Base-by-base conservation (phyloP, 2,329 filamentous ascomycete species). In the Lithohypha guttulata region DNA sequence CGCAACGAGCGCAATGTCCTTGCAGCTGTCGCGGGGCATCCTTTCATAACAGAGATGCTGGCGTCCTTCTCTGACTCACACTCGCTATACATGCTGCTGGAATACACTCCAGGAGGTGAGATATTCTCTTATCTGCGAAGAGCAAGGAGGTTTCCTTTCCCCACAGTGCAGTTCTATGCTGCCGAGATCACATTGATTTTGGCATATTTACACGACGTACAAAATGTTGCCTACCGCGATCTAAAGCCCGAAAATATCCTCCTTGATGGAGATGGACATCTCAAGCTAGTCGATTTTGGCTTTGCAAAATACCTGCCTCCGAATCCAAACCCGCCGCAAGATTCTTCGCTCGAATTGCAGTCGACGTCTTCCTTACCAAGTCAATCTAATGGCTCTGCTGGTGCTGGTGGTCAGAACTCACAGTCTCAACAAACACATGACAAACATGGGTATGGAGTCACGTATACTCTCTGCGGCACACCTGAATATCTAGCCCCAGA, bases 181-280 rank as follows among this genome's bases (percentile, higher is more conserved):
- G 76, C 75, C 18, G 76, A 80, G 53, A 79, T 80, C 39, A 71
- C 75, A 10, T 61, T 80, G 42, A 77, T 78, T 44, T 60, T 80
- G 36, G 75, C 78, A 47, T 79, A 73, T 52, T 60, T 79, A 37
- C 76, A 80, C 54, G 73, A 79, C 51, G 60, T 68, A 19, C 67
- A 78, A 50, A 74, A 51, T 73, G 70, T 80, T 25, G 76, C 75
- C 40, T 79, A 79, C 53, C 69, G 76, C 15, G 76, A 80, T 52
- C 58, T 79, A 45, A 79, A 80, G 51, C 76, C 76, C 4, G 91
- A 80, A 56, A 80, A 80, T 53, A 79, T 80, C 34, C 64, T 79
- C 33, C 69, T 79, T 30, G 76, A 79, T 49, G 71, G 70, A 13
- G 70, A 79, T 29, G 76, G 76, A 1, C 76, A 80, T 54, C 61